phyloP scores from a whole-genome alignment of 1,284 basidiomycete species.

The Wallemia mellicola region DNA sequence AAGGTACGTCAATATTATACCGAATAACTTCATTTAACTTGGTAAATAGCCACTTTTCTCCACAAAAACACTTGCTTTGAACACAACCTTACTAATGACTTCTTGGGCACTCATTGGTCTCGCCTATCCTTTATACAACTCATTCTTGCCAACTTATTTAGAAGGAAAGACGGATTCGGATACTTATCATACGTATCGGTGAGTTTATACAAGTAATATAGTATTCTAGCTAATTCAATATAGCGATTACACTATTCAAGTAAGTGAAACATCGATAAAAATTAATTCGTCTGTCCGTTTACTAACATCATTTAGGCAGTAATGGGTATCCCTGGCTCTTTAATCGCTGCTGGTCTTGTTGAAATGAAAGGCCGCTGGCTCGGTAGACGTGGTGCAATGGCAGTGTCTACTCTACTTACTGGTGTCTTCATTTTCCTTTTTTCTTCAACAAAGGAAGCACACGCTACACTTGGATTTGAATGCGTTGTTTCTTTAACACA shows the following conservation, averaged over 20 bases:
- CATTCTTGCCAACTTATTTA: slow-evolving; percentile 21
- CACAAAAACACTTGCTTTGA: slow-evolving; percentile 21
- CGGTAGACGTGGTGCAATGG: slow-evolving; percentile 11
- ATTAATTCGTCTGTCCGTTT: slow-evolving; percentile 3
- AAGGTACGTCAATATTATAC: slow-evolving; percentile 7
- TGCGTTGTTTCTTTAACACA: slow-evolving; percentile 18
- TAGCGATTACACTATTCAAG: slow-evolving; percentile 19
- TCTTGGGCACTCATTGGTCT: background rate
- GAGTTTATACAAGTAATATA: background rate
- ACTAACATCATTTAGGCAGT: slow-evolving; percentile 14
- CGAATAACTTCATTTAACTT: background rate
- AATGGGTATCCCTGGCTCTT: slow-evolving; percentile 27
- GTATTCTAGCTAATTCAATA: background rate
- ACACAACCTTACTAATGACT: slow-evolving; percentile 23
- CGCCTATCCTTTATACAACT: background rate
- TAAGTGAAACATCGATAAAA: slow-evolving; percentile 10
- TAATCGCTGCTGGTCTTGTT: slow-evolving; percentile 26
- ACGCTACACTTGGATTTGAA: slow-evolving; percentile 24
- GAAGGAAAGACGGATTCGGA: slow-evolving; percentile 12
- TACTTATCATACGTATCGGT: slow-evolving; percentile 17
- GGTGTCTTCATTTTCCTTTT: slow-evolving; percentile 31
- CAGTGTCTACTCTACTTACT: slow-evolving; percentile 14
- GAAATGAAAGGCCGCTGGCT: slow-evolving; percentile 18
- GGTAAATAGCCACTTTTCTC: slow-evolving; percentile 21
- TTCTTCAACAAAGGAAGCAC: slow-evolving; percentile 24